Percentiles rank a stretch among this genome's conserved stretches.
Evolutionary conservation across 768 basidiomycete genomes (phyloP).

Genomic region (Trametes sanguinea): DNA sequence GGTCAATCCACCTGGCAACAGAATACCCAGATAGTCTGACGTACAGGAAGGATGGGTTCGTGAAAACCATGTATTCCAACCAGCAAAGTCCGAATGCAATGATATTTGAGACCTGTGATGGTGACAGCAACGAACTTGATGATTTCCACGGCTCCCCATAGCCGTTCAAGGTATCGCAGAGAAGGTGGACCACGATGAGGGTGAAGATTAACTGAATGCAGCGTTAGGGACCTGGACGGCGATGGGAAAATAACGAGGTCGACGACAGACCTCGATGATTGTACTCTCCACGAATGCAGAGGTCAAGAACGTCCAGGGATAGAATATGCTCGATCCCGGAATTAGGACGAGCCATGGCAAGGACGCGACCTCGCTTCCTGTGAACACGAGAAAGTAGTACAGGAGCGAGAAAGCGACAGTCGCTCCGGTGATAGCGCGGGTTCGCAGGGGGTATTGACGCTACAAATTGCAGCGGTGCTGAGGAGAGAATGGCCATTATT

Average conservation of each 20-base stretch:
- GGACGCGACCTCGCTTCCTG: constrained; percentile 41
- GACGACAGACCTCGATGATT: constrained; percentile 71
- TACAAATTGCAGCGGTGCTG: constrained; percentile 61
- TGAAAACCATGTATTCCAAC: constrained; percentile 77
- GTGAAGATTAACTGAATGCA: constrained; percentile 69
- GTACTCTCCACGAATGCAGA: constrained; percentile 85
- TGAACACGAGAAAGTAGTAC: constrained; percentile 68
- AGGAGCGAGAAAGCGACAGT: constrained; percentile 59
- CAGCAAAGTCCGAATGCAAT: constrained; percentile 89
- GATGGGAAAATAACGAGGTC: neutral
- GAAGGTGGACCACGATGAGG: constrained; percentile 75
- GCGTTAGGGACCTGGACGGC: constrained; percentile 3
- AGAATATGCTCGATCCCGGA: constrained; percentile 79
- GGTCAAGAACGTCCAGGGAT: constrained; percentile 94
- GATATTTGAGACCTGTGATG: constrained; percentile 78
- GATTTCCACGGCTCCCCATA: constrained; percentile 90
- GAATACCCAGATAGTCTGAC: constrained; percentile 32
- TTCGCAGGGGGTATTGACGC: constrained; percentile 78
- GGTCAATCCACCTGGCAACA: constrained; percentile 1
- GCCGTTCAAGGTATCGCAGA: constrained; percentile 86
- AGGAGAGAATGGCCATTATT: constrained; percentile 74
- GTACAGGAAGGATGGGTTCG: constrained; percentile 77
- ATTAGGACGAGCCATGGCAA: constrained; percentile 75
- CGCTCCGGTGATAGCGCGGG: constrained; percentile 66
- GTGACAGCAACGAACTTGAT: constrained; percentile 83